phyloP scores from a whole-genome alignment of 176 grass and related monocot genomes.

The Paspalum vaginatum region DNA sequence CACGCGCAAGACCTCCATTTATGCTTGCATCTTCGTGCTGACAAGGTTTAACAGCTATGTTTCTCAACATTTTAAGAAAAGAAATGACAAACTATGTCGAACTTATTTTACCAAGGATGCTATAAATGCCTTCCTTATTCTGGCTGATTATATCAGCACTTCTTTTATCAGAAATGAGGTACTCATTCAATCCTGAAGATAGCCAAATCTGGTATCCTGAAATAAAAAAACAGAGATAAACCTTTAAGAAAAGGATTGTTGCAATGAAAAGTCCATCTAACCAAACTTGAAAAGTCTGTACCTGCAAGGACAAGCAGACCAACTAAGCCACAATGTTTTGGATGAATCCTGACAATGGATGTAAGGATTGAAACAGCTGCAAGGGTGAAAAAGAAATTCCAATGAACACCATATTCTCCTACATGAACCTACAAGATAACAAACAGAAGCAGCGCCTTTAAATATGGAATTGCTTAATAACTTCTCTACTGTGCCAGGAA shows the following conservation, averaged over 20 bases:
- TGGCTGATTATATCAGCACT: constrained; percentile 67
- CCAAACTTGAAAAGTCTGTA: constrained; percentile 41
- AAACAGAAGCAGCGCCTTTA: constrained; percentile 29
- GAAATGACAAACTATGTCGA: background rate
- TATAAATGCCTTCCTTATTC: constrained; percentile 94
- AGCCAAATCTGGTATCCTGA: constrained; percentile 80
- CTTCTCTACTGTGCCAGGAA: background rate
- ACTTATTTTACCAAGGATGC: constrained; percentile 75
- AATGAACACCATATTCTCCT: constrained; percentile 94
- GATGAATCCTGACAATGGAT: constrained; percentile 72
- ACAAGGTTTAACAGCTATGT: constrained; percentile 2
- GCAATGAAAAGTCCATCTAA: constrained; percentile 18
- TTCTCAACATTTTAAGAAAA: constrained; percentile 26
- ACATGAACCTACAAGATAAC: constrained; percentile 75
- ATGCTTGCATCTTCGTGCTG: background rate
- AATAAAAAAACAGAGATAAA: constrained; percentile 11
- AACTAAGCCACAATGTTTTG: constrained; percentile 74
- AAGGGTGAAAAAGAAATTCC: constrained; percentile 99
- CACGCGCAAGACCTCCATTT: background rate
- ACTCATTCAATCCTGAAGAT: constrained; percentile 70
- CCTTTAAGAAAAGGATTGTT: constrained; percentile 2
- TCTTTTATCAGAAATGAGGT: constrained; percentile 85
- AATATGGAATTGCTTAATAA: constrained; percentile 32
- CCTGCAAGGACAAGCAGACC: constrained; percentile 76
- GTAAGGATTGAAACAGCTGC: constrained; percentile 81